A percentile compares a stretch with the other conserved stretches of the same genome.
Evolutionary conservation across 768 basidiomycete species (phyloP).

Genomic region (Mycena galopus): DNA sequence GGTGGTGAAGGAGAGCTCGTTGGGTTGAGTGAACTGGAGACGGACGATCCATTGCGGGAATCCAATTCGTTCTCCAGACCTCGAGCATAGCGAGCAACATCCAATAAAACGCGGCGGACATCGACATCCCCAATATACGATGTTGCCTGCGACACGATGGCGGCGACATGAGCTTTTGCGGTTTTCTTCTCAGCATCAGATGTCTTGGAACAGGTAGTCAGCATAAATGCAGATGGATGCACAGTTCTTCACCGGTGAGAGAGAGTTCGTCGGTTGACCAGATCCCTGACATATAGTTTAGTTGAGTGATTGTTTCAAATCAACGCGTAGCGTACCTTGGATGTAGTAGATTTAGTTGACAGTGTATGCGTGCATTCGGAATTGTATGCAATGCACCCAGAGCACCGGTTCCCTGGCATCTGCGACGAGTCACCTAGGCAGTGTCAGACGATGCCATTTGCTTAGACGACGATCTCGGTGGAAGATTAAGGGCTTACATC

Average conservation of each 20-base stretch:
- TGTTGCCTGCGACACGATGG: constrained; percentile 29
- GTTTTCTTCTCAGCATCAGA: neutral
- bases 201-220: neutral
- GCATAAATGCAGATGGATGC: neutral
- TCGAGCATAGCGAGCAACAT: constrained; percentile 33
- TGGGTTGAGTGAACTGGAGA: neutral
- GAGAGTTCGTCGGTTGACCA: neutral
- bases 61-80: constrained; percentile 21
- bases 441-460: too few species aligned
- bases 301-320: neutral
- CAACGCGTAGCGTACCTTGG: constrained; percentile 2
- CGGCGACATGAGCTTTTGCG: constrained; percentile 28
- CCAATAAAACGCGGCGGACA: constrained; percentile 28
- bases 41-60: neutral
- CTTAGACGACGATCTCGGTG: neutral
- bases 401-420: constrained; percentile 75
- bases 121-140: constrained; percentile 27
- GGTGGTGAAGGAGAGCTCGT: neutral
- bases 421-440: constrained; percentile 84
- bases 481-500: constrained; percentile 12
- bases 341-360: neutral
- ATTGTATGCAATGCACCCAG: constrained; percentile 75
- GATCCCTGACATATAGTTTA: neutral
- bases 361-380: constrained; percentile 71
- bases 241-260: neutral